Percentiles rank a stretch among this genome's conserved stretches.
Conservation (phyloP, 2,329 filamentous ascomycete genomes). For the Monosporascus sp. region DNA sequence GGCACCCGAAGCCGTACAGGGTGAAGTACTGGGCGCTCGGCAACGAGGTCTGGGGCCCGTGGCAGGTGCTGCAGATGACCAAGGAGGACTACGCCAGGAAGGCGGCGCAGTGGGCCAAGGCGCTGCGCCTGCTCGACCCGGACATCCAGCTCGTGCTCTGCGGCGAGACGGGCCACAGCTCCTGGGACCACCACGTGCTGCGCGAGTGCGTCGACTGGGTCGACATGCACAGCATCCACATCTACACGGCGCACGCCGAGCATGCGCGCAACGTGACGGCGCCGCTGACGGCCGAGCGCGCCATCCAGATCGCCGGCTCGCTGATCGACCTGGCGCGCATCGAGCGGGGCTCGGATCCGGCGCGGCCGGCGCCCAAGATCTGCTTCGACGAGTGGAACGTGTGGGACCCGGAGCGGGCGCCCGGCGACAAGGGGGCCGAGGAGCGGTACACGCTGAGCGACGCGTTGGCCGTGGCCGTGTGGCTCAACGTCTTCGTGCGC, state of each 20-base stretch:
- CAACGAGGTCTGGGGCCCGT: slow-evolving; percentile 66
- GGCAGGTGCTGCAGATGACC: slow-evolving; percentile 63
- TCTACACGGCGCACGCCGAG: slow-evolving; percentile 57
- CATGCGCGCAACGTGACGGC: slow-evolving; percentile 52
- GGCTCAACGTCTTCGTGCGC: slow-evolving; percentile 71
- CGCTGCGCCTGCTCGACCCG: slow-evolving; percentile 66
- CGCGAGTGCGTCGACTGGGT: slow-evolving; percentile 63
- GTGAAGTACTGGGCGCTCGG: slow-evolving; percentile 84
- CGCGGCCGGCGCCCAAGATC: slow-evolving; percentile 60
- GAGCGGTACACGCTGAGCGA: slow-evolving; percentile 71
- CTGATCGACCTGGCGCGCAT: slow-evolving; percentile 71
- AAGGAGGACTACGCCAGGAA: slow-evolving; percentile 65
- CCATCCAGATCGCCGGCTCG: slow-evolving; percentile 63
- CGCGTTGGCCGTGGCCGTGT: slow-evolving; percentile 67
- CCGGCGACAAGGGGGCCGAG: slow-evolving; percentile 66
- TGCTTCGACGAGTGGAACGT: slow-evolving; percentile 87
- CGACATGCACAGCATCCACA: slow-evolving; percentile 77
- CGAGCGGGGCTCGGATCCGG: slow-evolving; percentile 56
- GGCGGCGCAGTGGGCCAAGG: slow-evolving; percentile 68
- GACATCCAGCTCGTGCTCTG: slow-evolving; percentile 66
- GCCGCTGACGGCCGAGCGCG: slow-evolving; percentile 64
- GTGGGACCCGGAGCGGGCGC: slow-evolving; percentile 68
- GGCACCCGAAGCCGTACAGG: slow-evolving; percentile 70
- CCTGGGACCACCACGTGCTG: slow-evolving; percentile 70
- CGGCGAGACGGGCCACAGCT: slow-evolving; percentile 62